A percentile compares a stretch with the other conserved stretches of the same genome.
Evolutionary conservation across 1,139 yeast genomes (phyloP).

Genomic region (Magnusiomyces ingens): DNA sequence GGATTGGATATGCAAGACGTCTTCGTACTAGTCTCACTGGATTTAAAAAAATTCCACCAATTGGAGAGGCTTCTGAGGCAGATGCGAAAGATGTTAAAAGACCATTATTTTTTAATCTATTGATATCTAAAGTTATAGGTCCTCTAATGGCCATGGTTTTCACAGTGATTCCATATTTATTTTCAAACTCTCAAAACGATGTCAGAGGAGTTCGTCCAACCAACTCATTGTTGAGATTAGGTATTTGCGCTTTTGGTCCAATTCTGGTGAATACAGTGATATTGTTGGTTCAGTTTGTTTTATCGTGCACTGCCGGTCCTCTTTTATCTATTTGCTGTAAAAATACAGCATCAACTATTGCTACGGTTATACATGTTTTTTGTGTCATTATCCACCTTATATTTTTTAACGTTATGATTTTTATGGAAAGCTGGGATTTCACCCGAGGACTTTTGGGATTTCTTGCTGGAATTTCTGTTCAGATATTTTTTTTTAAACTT

Average conservation of each 20-base stretch:
- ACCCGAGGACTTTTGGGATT: slow-evolving; percentile 51
- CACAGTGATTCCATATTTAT: slow-evolving; percentile 55
- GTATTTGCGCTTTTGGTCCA: slow-evolving; percentile 49
- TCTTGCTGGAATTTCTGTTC: slow-evolving; percentile 50
- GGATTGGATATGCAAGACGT: slow-evolving; percentile 52
- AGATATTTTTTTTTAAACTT: slow-evolving; percentile 46
- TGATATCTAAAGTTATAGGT: slow-evolving; percentile 47
- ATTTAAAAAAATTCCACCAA: slow-evolving; percentile 40
- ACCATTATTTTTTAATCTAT: slow-evolving; percentile 45
- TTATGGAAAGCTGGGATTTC: slow-evolving; percentile 58
- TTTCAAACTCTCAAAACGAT: slow-evolving; percentile 66
- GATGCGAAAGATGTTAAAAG: slow-evolving; percentile 31
- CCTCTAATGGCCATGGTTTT: slow-evolving; percentile 42
- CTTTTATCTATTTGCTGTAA: slow-evolving; percentile 84
- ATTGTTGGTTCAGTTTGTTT: slow-evolving; percentile 39
- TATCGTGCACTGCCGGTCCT: slow-evolving; percentile 54
- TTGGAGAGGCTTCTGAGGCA: slow-evolving; percentile 19
- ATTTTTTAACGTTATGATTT: slow-evolving; percentile 54
- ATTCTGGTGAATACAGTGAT: slow-evolving; percentile 42
- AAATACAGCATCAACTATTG: slow-evolving; percentile 89
- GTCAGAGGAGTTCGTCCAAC: slow-evolving; percentile 43
- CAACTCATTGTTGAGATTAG: slow-evolving; percentile 48
- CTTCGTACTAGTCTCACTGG: slow-evolving; percentile 64
- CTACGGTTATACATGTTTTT: slow-evolving; percentile 87
- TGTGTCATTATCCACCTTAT: slow-evolving; percentile 50